Evolutionary conservation across 2,329 filamentous ascomycete species (phyloP), one percentile per base, ranked within the genome.

Genomic region (Chalara sp.): DNA sequence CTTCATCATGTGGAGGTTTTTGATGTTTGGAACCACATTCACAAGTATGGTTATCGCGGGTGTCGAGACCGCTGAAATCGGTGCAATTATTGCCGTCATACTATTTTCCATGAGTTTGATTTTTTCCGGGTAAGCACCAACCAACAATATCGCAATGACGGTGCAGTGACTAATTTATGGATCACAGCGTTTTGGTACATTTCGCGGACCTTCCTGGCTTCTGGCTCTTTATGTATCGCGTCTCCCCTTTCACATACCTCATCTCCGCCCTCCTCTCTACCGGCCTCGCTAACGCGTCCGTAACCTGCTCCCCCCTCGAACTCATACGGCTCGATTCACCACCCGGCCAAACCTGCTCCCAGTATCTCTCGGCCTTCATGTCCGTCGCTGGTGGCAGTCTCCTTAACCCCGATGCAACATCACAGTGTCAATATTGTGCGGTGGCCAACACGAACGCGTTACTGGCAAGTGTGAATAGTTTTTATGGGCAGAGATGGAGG

Each of bases 141-240:
- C 21, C 21, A 21, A 21, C 21, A 21, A 21, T 21, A 21, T 21
- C 21, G 21, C 21, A 21, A 21, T 21, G 21, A 21, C 3, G 21
- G 21, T 21, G 45, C 29, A 28, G 32, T 48, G 7, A 44, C 37
- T 11, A 8, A 32, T 44, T 21, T 43, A 1, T 45, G 86, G 76
- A 93, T 95, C 64, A 21, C 21, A 21, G 86, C 75, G 85, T 93
- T 43, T 79, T 95, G 58, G 83, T 83, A 37, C 72, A 74, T 5
- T 84, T 84, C 0, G 67, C 71, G 2, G 67, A 70, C 1, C 76
- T 93, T 21, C 87, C 87, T 0, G 73, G 80, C 2, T 91, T 91
- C 75, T 92, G 87, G 86, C 84, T 86, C 59, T 90, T 89, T 72
- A 89, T 90, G 84, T 92, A 92, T 69, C 81, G 86, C 39, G 72